phyloP scores from a whole-genome alignment of 176 grass and related monocot species.

The Luzula sylvatica region DNA sequence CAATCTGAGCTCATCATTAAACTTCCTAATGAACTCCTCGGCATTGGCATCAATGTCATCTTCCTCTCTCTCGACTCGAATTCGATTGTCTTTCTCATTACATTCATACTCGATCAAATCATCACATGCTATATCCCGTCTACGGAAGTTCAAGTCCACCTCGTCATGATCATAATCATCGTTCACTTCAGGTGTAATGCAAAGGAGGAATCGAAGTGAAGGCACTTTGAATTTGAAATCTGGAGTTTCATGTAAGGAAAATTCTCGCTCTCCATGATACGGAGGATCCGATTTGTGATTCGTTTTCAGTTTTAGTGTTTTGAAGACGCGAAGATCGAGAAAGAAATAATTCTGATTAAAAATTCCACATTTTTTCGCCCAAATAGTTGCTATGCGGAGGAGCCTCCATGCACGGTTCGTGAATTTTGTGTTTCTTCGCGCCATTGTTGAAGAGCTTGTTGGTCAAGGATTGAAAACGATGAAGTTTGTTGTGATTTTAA shows the following conservation, averaged over 20 bases:
- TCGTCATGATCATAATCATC: slow-evolving; percentile 31
- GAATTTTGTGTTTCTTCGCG: slow-evolving; percentile 20
- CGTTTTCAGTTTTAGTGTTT: no score
- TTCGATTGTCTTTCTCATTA: neutral
- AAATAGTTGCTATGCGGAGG: slow-evolving; percentile 46
- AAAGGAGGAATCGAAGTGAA: slow-evolving; percentile 58
- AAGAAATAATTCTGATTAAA: slow-evolving; percentile 12
- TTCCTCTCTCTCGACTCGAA: slow-evolving; percentile 15
- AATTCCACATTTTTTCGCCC: slow-evolving; percentile 37
- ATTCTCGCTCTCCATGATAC: slow-evolving; percentile 54
- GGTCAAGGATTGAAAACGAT: no score
- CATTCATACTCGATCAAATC: neutral
- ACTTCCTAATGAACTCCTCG: slow-evolving; percentile 75
- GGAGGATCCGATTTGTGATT: slow-evolving; percentile 20
- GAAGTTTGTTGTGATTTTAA: no score
- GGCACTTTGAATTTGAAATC: slow-evolving; percentile 54
- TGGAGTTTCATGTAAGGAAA: slow-evolving; percentile 80
- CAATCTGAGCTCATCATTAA: slow-evolving; percentile 68
- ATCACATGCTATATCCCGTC: neutral
- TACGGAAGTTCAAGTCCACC: slow-evolving; percentile 31
- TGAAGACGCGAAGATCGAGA: no score
- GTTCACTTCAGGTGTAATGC: slow-evolving; percentile 37
- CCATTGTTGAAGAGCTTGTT: neutral
- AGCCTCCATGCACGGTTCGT: slow-evolving; percentile 49
- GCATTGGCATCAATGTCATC: slow-evolving; percentile 61